phyloP scores from a whole-genome alignment of 2,329 filamentous ascomycete species.

The Clonostachys byssicola region DNA sequence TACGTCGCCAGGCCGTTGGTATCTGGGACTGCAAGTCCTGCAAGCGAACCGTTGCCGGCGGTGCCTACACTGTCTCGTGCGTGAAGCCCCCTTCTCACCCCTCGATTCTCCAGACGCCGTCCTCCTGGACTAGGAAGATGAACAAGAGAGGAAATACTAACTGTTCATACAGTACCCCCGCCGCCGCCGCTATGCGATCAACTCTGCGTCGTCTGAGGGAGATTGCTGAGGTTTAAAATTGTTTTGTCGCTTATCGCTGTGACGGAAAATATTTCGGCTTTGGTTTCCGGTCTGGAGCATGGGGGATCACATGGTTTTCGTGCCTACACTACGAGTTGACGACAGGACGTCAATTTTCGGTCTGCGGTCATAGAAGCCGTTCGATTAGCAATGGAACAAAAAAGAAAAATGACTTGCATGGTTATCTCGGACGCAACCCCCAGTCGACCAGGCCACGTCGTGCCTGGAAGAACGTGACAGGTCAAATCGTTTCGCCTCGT shows the following conservation, averaged over 20 bases:
- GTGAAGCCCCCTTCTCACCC: slow-evolving; percentile 33
- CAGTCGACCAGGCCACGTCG: too few relatives aligned
- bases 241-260: background rate
- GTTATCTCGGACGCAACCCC: slow-evolving; percentile 12
- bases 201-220: slow-evolving; percentile 96
- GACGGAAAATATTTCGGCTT: slow-evolving; percentile 14
- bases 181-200: slow-evolving; percentile 89
- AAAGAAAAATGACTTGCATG: slow-evolving; percentile 23
- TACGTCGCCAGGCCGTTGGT: slow-evolving; percentile 85
- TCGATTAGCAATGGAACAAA: slow-evolving; percentile 38
- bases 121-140: background rate
- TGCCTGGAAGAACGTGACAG: too few relatives aligned
- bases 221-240: slow-evolving; percentile 84
- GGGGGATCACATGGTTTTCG: slow-evolving; percentile 33
- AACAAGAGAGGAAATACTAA: slow-evolving; percentile 14
- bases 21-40: slow-evolving; percentile 98
- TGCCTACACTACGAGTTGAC: slow-evolving; percentile 37
- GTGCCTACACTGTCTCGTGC: slow-evolving; percentile 96
- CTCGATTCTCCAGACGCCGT: background rate
- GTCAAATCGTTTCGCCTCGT: too few relatives aligned
- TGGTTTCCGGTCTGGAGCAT: slow-evolving; percentile 43
- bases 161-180: slow-evolving; percentile 66
- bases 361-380: slow-evolving; percentile 32
- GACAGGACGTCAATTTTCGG: slow-evolving; percentile 32
- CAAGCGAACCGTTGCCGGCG: slow-evolving; percentile 72